Evolutionary conservation across 2,329 filamentous ascomycete species (phyloP), one percentile per base, ranked within the genome.

Genomic region (Aspergillus piperis): DNA sequence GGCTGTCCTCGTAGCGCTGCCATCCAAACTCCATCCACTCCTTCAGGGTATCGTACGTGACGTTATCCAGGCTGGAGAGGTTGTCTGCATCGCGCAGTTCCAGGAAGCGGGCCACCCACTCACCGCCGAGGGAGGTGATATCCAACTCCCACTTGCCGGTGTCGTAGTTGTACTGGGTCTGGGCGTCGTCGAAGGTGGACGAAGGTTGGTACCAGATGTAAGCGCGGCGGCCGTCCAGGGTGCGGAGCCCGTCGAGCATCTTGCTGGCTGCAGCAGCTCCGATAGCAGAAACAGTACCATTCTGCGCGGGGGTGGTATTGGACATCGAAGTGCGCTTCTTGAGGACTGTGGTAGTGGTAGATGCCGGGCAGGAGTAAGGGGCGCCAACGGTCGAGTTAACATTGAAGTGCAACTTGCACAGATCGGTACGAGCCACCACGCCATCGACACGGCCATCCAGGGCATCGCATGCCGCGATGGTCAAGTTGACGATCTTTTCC

Each of bases 31-130:
- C 70, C 76, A 86, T 86, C 82, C 82, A 86, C 13, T 78, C 76
- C 19, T 77, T 75, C 4, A 86, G 75, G 0, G 81, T 85, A 67
- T 86, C 83, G 70, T 85, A 86, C 13, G 83, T 85, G 30, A 86
- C 78, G 58, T 74, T 71, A 62, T 80, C 69, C 3, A 84, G 73
- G 36, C 71, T 69, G 5, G 74, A 68, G n/a, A 83, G 72, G 65
- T 79, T 81, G 59, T 68, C 64, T 21, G 71, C 54, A 27, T 73
- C 57, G 1, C 71, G 63, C 5, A 73, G 66, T 56, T 74, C 52
- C 8, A 74, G 59, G 60, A 70, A 70, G 52, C 68, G 72, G 47
- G 67, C 62, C 3, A 75, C 64, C 61, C 71, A 81, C 59, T 80
- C 78, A 38, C 73, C 76, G 5, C 78, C 79, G 0, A 71, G 71